phyloP scores from a whole-genome alignment of 1,284 basidiomycete species.

The Cryptococcus amylolentus region DNA sequence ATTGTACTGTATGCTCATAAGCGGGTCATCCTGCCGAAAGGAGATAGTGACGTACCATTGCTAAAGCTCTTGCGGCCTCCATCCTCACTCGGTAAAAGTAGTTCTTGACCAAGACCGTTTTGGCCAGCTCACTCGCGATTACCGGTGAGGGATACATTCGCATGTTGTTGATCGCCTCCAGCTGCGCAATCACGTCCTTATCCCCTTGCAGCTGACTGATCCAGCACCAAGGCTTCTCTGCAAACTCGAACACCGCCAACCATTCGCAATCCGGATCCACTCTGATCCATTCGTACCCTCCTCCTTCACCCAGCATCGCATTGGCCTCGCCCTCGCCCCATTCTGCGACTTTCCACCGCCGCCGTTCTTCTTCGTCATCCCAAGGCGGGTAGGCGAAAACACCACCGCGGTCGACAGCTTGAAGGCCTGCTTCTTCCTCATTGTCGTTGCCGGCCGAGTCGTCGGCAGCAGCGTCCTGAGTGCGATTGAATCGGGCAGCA shows the following conservation, averaged over 20 bases:
- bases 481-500: constrained; percentile 72
- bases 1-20: constrained; percentile 27
- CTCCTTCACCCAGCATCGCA: constrained; percentile 82
- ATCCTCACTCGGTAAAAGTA: constrained; percentile 97
- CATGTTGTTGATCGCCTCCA: constrained; percentile 85
- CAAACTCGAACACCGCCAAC: constrained; percentile 87
- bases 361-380: constrained; percentile 82
- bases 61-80: constrained; percentile 84
- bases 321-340: constrained; percentile 98
- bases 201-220: constrained; percentile 94
- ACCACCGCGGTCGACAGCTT: constrained; percentile 73
- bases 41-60: constrained; percentile 60
- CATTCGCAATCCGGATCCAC: constrained; percentile 99
- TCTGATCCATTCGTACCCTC: constrained; percentile 92
- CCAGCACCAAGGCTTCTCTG: constrained; percentile 99
- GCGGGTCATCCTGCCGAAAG: background rate
- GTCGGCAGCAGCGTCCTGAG: constrained; percentile 86
- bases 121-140: constrained; percentile 84
- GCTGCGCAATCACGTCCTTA: constrained; percentile 94
- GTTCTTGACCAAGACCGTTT: constrained; percentile 89
- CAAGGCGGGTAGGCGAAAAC: constrained; percentile 92
- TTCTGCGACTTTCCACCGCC: constrained; percentile 93
- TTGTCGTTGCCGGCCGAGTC: constrained; percentile 61
- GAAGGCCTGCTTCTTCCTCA: constrained; percentile 73
- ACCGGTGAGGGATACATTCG: constrained; percentile 78